phyloP scores from a whole-genome alignment of 73 alveolate genomes.

The Paramecium caudatum region DNA sequence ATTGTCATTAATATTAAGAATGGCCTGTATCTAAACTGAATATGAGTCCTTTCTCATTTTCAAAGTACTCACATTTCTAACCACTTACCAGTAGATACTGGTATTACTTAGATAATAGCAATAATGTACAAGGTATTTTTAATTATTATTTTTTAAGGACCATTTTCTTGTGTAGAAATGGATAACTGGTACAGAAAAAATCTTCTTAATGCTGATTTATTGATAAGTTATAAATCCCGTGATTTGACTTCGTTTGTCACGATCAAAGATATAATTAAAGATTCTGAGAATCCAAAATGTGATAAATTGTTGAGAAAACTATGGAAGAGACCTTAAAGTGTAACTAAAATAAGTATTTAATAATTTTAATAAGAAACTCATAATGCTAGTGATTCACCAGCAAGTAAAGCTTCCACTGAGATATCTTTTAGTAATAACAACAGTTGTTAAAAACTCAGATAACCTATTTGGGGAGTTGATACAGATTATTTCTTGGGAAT shows the following conservation, averaged over 20 bases:
- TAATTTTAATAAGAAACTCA: neutral
- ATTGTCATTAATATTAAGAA: neutral
- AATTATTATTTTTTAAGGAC: neutral
- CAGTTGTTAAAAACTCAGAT: slow-evolving; percentile 51
- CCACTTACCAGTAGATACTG: slow-evolving; percentile 48
- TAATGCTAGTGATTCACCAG: slow-evolving; percentile 9
- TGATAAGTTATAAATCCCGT: slow-evolving; percentile 27
- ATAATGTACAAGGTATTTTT: neutral
- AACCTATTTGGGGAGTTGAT: slow-evolving; percentile 57
- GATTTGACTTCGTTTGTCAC: slow-evolving; percentile 54
- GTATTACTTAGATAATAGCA: slow-evolving; percentile 57
- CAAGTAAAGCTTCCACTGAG: slow-evolving; percentile 53
- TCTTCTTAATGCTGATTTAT: slow-evolving; percentile 16
- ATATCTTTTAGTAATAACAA: slow-evolving; percentile 5
- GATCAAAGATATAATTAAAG: slow-evolving; percentile 6
- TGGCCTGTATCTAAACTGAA: slow-evolving; percentile 16
- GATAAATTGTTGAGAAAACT: neutral
- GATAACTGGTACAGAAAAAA: slow-evolving; percentile 66
- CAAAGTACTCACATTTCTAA: slow-evolving; percentile 18
- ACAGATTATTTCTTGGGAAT: slow-evolving; percentile 18
- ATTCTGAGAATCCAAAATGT: slow-evolving; percentile 31
- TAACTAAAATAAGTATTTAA: neutral
- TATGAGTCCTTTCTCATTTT: slow-evolving; percentile 64
- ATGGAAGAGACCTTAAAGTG: neutral
- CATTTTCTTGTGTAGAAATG: slow-evolving; percentile 61